A percentile compares a stretch with the other conserved stretches of the same genome.
Conservation (phyloP, 768 basidiomycete genomes). For the Lactifluus hygrophoroides region DNA sequence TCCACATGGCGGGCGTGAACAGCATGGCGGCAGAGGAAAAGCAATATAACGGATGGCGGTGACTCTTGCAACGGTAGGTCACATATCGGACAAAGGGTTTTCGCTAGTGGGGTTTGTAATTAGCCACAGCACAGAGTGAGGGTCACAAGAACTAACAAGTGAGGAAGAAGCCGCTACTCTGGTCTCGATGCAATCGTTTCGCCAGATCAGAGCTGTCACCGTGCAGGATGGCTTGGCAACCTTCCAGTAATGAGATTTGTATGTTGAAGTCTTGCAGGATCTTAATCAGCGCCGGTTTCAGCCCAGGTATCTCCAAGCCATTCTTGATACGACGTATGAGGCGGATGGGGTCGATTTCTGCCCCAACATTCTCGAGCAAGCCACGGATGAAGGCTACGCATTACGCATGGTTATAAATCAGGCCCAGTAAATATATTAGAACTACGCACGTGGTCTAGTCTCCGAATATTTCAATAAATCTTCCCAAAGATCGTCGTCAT, state of each 20-base stretch:
- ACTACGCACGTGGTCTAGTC: conserved; percentile 67
- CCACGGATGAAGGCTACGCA: conserved; percentile 83
- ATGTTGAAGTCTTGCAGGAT: conserved; percentile 95
- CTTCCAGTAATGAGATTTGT: conserved; percentile 87
- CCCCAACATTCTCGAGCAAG: conserved; percentile 89
- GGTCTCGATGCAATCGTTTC: conserved; percentile 57
- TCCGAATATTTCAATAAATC: conserved; percentile 92
- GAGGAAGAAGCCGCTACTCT: conserved; percentile 73
- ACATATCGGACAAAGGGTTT: conserved; percentile 62
- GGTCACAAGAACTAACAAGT: conserved; percentile 44
- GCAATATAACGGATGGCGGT: conserved; percentile 51
- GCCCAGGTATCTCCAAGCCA: conserved; percentile 90
- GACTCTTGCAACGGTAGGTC: conserved; percentile 45
- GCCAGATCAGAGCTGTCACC: conserved; percentile 75
- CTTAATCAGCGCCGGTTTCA: conserved; percentile 92
- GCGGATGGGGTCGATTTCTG: conserved; percentile 91
- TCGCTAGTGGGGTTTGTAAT: conserved; percentile 35
- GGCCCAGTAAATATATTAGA: not conserved
- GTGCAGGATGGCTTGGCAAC: conserved; percentile 80
- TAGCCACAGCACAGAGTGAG: not conserved
- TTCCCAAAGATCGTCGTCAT: conserved; percentile 96
- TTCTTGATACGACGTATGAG: conserved; percentile 93
- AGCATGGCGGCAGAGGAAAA: conserved; percentile 84
- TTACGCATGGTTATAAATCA: conserved; percentile 25
- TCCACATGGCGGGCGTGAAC: conserved; percentile 74